Evolutionary conservation across 768 basidiomycete genomes (phyloP), one percentile per base, ranked within the genome.

Genomic region (Agrocybe praecox): DNA sequence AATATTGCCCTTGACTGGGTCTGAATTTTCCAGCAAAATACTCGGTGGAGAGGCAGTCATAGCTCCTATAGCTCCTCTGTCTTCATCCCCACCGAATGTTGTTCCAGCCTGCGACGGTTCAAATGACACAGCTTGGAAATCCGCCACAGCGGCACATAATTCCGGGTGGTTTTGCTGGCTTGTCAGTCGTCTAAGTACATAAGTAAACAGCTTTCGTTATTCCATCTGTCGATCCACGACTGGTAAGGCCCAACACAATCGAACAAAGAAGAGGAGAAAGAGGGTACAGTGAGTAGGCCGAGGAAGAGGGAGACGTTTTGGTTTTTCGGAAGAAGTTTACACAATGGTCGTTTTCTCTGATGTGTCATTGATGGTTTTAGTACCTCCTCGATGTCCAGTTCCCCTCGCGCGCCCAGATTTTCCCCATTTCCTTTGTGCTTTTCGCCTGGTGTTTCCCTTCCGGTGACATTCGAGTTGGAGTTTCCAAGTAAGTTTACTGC

Each of bases 101-200:
- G 26, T 5, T 9, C 9, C 26, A 9, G 19, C n/a, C n/a, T n/a
- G 46, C 19, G 6, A 40, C 9, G 33, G 19, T 24, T 18, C 57
- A 60, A 88, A 73, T 0, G 88, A 77, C 0, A 75, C 60, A 60
- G 55, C 50, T 54, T 72, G 74, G 62, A 86, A 83, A 0, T 68
- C 53, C 6, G 68, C 59, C 1, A 85, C 61, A 2, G 62, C 67
- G 1, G 63, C 45, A 22, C 74, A 76, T 1, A 85, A 71, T 1
- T 54, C 53, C 12, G 64, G 49, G 46, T 84, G 80, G 46, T 76
- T 79, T 24, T 67, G 62, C 66, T 69, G 34, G n/a, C 15, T 6
- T 19, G 18, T 6, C 3, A 21, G 11, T 8, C 0, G 18, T 1
- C 21, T 56, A 56, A 6, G 47, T 26, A 18, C 10, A 10, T 10